Evolutionary conservation across 106 monocot species (phyloP), one percentile per base, ranked within the genome.

Genomic region (Triglochin maritima): DNA sequence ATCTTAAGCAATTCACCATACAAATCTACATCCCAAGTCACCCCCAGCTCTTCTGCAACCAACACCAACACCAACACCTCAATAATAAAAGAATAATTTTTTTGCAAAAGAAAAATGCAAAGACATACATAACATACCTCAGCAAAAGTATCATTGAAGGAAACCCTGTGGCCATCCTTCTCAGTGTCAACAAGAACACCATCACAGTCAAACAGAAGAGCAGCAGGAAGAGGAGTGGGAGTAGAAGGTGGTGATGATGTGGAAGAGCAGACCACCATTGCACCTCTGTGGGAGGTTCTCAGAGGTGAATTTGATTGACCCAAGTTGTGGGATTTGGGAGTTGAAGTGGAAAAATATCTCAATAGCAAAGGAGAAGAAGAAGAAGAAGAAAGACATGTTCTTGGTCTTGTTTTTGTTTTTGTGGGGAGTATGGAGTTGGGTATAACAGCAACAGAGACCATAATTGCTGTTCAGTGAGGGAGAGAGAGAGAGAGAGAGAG

Each of bases 151-250:
- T 95, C 85, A 13, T 95, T 95, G 81, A 95, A 95, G 41, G 94
- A 95, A 43, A 90, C 80, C 12, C 90, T 78, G 51, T 95, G 95
- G 6, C 95, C 95, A 17, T 95, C 95, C 85, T 87, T 95, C 81
- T 95, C 95, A 0, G 95, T 95, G 71, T 95, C 95, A n/a, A 95
- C 95, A 12, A 95, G 87, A 72, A 95, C 95, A 13, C 95, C 95
- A 41, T 95, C 95, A 56, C 95, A 95, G 46, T 95, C 95, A 66
- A 95, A 95, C 42, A 95, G 81, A 71, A 95, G 80, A 6, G 94
- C 90, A 10, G 74, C 72, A 17, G 94, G 94, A 10, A 85, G 64
- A 52, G 74, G 14, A 5, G 70, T 4, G 46, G 73, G 51, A 50
- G 64, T 29, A 14, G 74, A 63, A 55, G 74, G 51, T 44, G 69